A percentile compares a stretch with the other conserved stretches of the same genome.
These are phyloP conservation scores for Pseudotulostoma volvatum DNA, from an alignment of 495 filamentous ascomycete species.

Conservation along the genomic window DNA sequence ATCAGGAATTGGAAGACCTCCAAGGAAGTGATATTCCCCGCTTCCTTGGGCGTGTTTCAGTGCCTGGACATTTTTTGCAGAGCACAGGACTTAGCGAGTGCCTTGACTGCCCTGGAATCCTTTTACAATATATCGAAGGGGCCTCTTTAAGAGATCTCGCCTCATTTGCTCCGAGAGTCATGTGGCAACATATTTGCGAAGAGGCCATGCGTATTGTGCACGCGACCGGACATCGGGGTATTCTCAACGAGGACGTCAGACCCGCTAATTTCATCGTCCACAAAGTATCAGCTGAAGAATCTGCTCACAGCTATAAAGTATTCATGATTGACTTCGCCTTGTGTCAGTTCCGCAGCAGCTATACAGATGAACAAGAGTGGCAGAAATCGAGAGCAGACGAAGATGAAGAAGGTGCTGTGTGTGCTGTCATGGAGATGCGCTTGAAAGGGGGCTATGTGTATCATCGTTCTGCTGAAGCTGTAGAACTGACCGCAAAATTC, in stretches of 20 bases:
- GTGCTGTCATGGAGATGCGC: slow-evolving; percentile 9
- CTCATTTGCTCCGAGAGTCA: slow-evolving; percentile 5
- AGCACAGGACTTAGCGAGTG: slow-evolving; percentile 2
- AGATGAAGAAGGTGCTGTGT: slow-evolving; percentile 16
- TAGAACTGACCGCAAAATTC: not conserved
- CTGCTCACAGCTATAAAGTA: slow-evolving; percentile 4
- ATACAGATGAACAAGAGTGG: slow-evolving; percentile 12
- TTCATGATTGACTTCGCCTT: slow-evolving; percentile 19
- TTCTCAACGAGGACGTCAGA: slow-evolving; percentile 17
- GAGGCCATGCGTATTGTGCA: slow-evolving; percentile 12
- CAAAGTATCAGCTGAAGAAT: not conserved
- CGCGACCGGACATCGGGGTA: slow-evolving; percentile 8
- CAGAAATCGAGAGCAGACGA: slow-evolving; percentile 8
- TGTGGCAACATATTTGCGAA: slow-evolving; percentile 14
- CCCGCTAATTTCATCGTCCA: slow-evolving; percentile 16
- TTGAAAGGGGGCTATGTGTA: slow-evolving; percentile 11
- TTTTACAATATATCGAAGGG: slow-evolving; percentile 13
- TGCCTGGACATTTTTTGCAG: not conserved
- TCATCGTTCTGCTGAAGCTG: slow-evolving; percentile 7
- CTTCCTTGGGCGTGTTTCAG: slow-evolving; percentile 3
- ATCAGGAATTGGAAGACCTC: slow-evolving; percentile 7
- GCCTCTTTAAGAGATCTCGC: slow-evolving; percentile 12
- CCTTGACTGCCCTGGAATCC: slow-evolving; percentile 8
- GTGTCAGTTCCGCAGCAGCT: slow-evolving; percentile 11
- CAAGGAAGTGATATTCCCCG: slow-evolving; percentile 10